Evolutionary conservation across 352 stramenopile species (phyloP).

Genomic region (Phytopythium boreale): DNA sequence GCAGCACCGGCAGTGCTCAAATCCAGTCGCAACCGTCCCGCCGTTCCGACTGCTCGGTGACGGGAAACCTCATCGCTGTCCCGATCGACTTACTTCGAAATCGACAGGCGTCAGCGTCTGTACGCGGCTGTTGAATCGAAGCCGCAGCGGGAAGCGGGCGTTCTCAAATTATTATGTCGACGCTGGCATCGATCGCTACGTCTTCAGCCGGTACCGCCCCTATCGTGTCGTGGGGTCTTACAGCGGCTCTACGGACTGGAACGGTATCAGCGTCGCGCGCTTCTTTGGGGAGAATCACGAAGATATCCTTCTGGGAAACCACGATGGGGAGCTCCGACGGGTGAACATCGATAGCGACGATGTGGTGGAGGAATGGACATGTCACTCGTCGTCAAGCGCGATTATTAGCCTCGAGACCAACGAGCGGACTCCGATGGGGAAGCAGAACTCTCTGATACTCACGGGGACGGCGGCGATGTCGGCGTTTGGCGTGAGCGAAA

Average conservation of each 20-base stretch:
- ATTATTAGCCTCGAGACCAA: constrained; percentile 76
- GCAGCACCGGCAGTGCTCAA: constrained; percentile 85
- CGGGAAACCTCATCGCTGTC: constrained; percentile 63
- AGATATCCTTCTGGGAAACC: constrained; percentile 70
- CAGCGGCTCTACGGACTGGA: constrained; percentile 45
- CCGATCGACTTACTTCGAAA: constrained; percentile 45
- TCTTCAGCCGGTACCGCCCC: constrained; percentile 74
- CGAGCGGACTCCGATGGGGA: constrained; percentile 46
- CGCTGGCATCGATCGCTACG: constrained; percentile 70
- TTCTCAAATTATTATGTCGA: constrained; percentile 58
- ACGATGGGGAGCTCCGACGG: constrained; percentile 59
- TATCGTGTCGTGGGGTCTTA: constrained; percentile 61
- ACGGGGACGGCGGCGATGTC: constrained; percentile 51
- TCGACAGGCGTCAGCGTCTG: constrained; percentile 67
- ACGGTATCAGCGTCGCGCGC: constrained; percentile 51
- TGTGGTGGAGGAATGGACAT: constrained; percentile 73
- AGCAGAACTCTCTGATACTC: constrained; percentile 49
- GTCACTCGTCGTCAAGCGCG: constrained; percentile 63
- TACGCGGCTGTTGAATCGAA: constrained; percentile 48
- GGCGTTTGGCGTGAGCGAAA: constrained; percentile 46
- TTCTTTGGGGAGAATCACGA: constrained; percentile 64
- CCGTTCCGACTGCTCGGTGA: constrained; percentile 76
- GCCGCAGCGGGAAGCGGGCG: constrained; percentile 28
- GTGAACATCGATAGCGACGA: constrained; percentile 63
- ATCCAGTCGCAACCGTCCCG: constrained; percentile 83